phyloP scores from a whole-genome alignment of 2,329 filamentous ascomycete genomes.

The Neofusicoccum kwambonambiense region DNA sequence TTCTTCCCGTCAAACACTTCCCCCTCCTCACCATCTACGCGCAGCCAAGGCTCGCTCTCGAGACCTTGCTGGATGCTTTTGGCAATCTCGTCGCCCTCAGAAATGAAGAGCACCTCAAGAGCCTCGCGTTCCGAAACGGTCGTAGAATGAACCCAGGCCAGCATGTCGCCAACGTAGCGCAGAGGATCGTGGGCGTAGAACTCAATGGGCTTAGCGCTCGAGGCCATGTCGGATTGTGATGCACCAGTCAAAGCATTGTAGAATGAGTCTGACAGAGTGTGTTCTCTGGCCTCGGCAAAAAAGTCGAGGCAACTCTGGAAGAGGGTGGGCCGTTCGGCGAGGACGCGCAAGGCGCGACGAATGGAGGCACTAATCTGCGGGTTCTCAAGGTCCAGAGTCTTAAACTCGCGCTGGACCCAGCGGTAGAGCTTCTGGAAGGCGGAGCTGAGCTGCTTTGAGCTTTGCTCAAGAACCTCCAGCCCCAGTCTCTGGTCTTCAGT shows the following conservation, averaged over 20 bases:
- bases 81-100: slow-evolving; percentile 84
- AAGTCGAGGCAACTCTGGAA: slow-evolving; percentile 93
- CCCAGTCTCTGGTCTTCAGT: slow-evolving; percentile 87
- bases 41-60: slow-evolving; percentile 80
- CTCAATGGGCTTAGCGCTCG: slow-evolving; percentile 79
- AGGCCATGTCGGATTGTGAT: slow-evolving; percentile 56
- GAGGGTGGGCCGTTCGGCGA: slow-evolving; percentile 83
- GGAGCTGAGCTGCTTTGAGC: slow-evolving; percentile 78
- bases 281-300: slow-evolving; percentile 86
- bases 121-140: slow-evolving; percentile 92
- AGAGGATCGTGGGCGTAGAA: slow-evolving; percentile 88
- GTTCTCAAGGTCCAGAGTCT: slow-evolving; percentile 86
- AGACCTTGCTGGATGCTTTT: slow-evolving; percentile 76
- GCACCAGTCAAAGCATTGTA: slow-evolving; percentile 81
- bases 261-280: slow-evolving; percentile 84
- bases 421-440: slow-evolving; percentile 95
- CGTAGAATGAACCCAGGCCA: slow-evolving; percentile 93
- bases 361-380: slow-evolving; percentile 87
- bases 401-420: slow-evolving; percentile 94
- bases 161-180: slow-evolving; percentile 93
- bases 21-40: slow-evolving; percentile 44
- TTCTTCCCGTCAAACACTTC: slow-evolving; percentile 74
- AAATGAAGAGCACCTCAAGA: slow-evolving; percentile 85
- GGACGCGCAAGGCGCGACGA: slow-evolving; percentile 75
- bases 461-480: slow-evolving; percentile 87